Evolutionary conservation across 352 stramenopile species (phyloP), one percentile per base, ranked within the genome.

Genomic region (Albugo candida): DNA sequence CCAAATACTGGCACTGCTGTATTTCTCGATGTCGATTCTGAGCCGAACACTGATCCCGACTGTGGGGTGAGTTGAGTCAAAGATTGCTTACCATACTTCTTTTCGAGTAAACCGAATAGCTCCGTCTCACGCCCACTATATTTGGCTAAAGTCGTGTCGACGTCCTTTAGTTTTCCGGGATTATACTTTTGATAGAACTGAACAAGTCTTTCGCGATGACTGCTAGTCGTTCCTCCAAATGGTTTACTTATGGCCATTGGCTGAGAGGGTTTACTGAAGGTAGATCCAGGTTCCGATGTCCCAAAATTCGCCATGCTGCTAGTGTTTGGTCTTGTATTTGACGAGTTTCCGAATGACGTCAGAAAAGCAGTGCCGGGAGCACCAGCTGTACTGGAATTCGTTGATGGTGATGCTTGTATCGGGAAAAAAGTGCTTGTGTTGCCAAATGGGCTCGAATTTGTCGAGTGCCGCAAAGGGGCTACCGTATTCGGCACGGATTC

Each of bases 141-240:
- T 53, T 83, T 83, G 47, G 68, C 67, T 45, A 85, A 50, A 4
- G 71, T 83, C 10, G 66, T 47, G 45, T 83, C 70, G 35, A 85
- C 70, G 13, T 72, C 70, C 39, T 58, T 70, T 36, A 85, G 51
- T 52, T 85, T 85, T 6, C 65, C 57, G 4, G 70, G 73, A 44
- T 85, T 83, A 57, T 81, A 55, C 41, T 83, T 62, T 54, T 83
- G 68, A 52, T 85, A 85, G 38, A 85, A 85, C 31, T 68, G 57
- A 18, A 61, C 49, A 11, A 85, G 50, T 11, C 66, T 68, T 5
- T 82, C 67, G 17, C 70, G 67, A 44, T 80, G 63, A 47, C 77
- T 69, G 1, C 59, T 50, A 52, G 50, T 36, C 49, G 52, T 38
- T 27, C 52, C 47, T 49, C 60, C 65, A 56, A 78, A 77, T 4